These are phyloP conservation scores for Tillandsia fasciculata DNA, from an alignment of 176 grass and related monocot genomes.

Conservation along the genomic window DNA sequence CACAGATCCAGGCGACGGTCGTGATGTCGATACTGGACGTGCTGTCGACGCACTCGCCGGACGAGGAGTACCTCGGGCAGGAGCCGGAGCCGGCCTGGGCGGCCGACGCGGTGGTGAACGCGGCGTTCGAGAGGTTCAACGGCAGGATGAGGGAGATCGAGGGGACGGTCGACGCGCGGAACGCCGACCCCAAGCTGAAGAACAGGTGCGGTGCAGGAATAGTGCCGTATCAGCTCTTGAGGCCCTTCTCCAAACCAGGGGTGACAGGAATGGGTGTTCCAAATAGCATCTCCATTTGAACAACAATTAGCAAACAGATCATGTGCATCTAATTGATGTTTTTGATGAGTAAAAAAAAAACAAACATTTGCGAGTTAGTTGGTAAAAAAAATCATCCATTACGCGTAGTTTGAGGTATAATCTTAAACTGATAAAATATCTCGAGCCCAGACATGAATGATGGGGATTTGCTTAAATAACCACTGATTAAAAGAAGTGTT, in stretches of 20 bases:
- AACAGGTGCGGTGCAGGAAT: constrained; percentile 73
- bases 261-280: constrained; percentile 84
- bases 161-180: constrained; percentile 52
- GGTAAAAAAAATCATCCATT: too few relatives aligned
- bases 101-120: constrained; percentile 42
- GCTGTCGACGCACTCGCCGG: constrained; percentile 66
- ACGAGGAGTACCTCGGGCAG: constrained; percentile 82
- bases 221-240: constrained; percentile 84
- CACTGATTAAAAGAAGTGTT: too few relatives aligned
- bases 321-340: too few relatives aligned
- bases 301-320: not conserved
- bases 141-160: constrained; percentile 75
- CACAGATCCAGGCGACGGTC: constrained; percentile 55
- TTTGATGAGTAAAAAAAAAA: too few relatives aligned
- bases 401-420: too few relatives aligned
- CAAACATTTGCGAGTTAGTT: too few relatives aligned
- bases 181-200: constrained; percentile 35
- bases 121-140: constrained; percentile 65
- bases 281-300: constrained; percentile 84
- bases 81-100: constrained; percentile 46
- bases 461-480: too few relatives aligned
- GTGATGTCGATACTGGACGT: constrained; percentile 72
- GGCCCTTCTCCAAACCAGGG: constrained; percentile 62
- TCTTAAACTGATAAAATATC: too few relatives aligned
- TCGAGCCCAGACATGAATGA: too few relatives aligned